These are phyloP conservation scores for Diaporthe sp. DNA, from an alignment of 2,329 filamentous ascomycete species.

Conservation along the genomic window DNA sequence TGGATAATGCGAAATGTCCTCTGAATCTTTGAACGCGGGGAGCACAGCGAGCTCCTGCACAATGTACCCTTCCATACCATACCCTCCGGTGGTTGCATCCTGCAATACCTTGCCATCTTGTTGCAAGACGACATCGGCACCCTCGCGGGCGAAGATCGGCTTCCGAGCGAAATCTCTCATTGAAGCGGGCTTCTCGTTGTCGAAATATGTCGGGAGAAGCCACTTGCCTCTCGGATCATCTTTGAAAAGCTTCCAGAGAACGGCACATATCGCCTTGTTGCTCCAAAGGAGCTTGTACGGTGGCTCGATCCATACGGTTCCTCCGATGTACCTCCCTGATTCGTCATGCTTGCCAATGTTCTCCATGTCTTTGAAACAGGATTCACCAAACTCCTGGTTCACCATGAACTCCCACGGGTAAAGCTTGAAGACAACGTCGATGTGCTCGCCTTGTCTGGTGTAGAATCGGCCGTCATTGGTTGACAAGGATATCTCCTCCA, in stretches of 20 bases:
- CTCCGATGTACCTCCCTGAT: constrained; percentile 21
- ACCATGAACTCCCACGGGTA: constrained; percentile 39
- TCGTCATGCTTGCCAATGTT: constrained; percentile 32
- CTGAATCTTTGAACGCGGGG: not conserved
- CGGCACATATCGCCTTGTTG: constrained; percentile 39
- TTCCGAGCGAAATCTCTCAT: constrained; percentile 11
- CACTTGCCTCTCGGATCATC: constrained; percentile 37
- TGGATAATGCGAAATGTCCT: constrained; percentile 17
- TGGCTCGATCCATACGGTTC: constrained; percentile 39
- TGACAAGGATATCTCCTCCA: constrained; percentile 3
- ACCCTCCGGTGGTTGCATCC: not conserved
- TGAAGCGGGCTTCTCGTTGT: not conserved
- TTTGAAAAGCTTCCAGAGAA: constrained; percentile 37
- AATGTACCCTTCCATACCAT: not conserved
- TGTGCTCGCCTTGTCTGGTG: constrained; percentile 26
- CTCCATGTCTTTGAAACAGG: constrained; percentile 27
- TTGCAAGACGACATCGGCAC: not conserved
- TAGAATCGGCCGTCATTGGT: constrained; percentile 37
- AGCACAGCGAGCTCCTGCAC: constrained; percentile 21
- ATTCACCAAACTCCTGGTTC: not conserved
- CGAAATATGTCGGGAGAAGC: constrained; percentile 34
- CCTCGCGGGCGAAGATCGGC: constrained; percentile 23
- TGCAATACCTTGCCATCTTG: not conserved
- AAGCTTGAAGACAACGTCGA: constrained; percentile 40
- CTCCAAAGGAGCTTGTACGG: constrained; percentile 42